Percentiles rank a stretch among this genome's conserved stretches.
Conservation (phyloP, 345 rosid genomes). For the Dipteronia sinensis region DNA sequence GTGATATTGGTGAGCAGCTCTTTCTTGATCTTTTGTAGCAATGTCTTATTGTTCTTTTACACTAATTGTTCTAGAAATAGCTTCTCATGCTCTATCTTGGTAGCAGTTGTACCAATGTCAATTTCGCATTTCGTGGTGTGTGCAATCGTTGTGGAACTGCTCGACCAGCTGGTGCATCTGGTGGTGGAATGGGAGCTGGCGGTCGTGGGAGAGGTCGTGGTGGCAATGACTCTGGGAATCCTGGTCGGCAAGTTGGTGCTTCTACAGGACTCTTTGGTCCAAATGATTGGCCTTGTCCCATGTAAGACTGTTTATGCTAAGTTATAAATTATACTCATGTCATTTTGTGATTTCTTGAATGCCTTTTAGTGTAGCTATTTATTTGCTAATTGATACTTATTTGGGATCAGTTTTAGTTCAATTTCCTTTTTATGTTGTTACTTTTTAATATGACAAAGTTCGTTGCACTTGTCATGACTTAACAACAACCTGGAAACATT, state of each 20-base stretch:
- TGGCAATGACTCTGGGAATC: constrained; percentile 49
- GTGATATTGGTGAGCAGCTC: constrained; percentile 99
- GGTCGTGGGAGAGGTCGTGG: constrained; percentile 89
- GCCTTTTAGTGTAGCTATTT: background rate
- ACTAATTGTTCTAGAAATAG: constrained; percentile 13
- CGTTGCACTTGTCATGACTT: background rate
- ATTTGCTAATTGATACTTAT: background rate
- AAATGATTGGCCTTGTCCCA: constrained; percentile 99
- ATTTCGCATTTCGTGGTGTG: constrained; percentile 97
- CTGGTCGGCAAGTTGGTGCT: constrained; percentile 55
- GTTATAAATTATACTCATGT: background rate
- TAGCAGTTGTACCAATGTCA: constrained; percentile 93
- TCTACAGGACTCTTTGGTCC: constrained; percentile 94
- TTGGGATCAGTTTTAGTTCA: background rate
- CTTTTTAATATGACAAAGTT: background rate
- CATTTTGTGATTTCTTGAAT: background rate
- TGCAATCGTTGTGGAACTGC: constrained; percentile 98
- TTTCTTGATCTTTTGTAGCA: constrained; percentile 61
- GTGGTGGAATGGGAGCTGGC: constrained; percentile 69
- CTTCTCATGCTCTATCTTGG: constrained; percentile 35
- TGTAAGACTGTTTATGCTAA: constrained; percentile 59
- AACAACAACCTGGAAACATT: background rate
- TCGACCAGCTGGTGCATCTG: constrained; percentile 84
- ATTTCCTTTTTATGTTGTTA: background rate
- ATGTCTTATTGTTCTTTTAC: background rate